These are phyloP conservation scores for Thraustotheca clavata DNA, from an alignment of 352 stramenopile genomes.

Conservation along the genomic window DNA sequence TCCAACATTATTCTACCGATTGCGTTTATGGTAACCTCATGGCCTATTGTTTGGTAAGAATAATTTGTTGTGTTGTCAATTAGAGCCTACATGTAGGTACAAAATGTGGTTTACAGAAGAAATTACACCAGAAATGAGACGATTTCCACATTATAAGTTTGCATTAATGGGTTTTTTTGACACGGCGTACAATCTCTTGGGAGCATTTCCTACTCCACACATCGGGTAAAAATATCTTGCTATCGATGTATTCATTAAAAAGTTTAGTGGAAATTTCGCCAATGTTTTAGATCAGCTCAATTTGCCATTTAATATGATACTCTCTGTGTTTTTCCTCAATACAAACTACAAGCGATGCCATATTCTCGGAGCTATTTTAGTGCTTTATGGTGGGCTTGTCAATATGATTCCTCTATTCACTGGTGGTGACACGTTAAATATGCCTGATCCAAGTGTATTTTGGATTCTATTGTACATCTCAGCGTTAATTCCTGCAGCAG, in stretches of 20 bases:
- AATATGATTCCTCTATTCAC: slow-evolving; percentile 23
- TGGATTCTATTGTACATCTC: slow-evolving; percentile 25
- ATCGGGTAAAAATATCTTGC: slow-evolving; percentile 25
- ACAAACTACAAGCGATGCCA: slow-evolving; percentile 22
- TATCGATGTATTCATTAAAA: slow-evolving; percentile 4
- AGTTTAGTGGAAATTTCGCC: slow-evolving; percentile 20
- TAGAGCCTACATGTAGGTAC: slow-evolving; percentile 28
- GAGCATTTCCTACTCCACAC: slow-evolving; percentile 19
- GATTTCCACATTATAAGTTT: slow-evolving; percentile 23
- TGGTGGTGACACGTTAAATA: slow-evolving; percentile 1
- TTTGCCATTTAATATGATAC: slow-evolving; percentile 25
- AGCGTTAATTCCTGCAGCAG: slow-evolving; percentile 15
- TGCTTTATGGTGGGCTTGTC: slow-evolving; percentile 26
- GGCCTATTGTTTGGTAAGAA: slow-evolving; percentile 22
- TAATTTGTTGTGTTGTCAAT: background rate
- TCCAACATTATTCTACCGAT: slow-evolving; percentile 25
- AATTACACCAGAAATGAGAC: slow-evolving; percentile 24
- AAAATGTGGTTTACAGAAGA: slow-evolving; percentile 56
- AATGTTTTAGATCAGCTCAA: slow-evolving; percentile 24
- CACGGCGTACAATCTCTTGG: slow-evolving; percentile 26
- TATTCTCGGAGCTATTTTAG: slow-evolving; percentile 22
- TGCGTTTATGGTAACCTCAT: slow-evolving; percentile 24
- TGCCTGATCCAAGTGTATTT: slow-evolving; percentile 15
- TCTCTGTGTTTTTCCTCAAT: slow-evolving; percentile 22
- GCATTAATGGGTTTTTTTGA: slow-evolving; percentile 24